These are phyloP conservation scores for Kwoniella sp. DNA, from an alignment of 768 basidiomycete genomes.

Conservation along the genomic window DNA sequence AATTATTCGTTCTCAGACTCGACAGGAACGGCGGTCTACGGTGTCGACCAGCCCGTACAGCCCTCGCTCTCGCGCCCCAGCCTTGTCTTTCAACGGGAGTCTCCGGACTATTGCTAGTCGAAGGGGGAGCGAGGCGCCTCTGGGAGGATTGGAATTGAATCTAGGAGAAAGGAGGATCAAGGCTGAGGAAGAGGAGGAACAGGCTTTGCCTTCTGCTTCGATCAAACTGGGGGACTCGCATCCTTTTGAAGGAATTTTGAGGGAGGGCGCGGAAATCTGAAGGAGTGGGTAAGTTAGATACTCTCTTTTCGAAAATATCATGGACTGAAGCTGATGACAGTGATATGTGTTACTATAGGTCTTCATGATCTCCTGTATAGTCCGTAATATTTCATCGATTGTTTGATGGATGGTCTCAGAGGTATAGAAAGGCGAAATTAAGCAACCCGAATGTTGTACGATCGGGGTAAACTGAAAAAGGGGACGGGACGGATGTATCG, in stretches of 20 bases:
- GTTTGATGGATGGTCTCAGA: too few relatives aligned
- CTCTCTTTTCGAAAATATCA: too few relatives aligned
- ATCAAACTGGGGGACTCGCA: constrained; percentile 18
- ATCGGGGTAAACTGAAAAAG: too few relatives aligned
- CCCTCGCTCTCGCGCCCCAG: constrained; percentile 4
- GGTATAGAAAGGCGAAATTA: too few relatives aligned
- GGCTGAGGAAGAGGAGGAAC: not conserved
- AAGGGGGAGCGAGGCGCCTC: constrained; percentile 2
- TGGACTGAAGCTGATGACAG: not conserved
- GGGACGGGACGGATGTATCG: too few relatives aligned
- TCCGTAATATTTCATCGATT: not conserved
- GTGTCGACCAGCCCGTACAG: constrained; percentile 22
- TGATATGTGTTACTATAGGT: not conserved
- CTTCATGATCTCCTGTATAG: not conserved
- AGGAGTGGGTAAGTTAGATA: not conserved
- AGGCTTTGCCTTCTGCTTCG: constrained; percentile 17
- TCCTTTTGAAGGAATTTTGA: constrained; percentile 22
- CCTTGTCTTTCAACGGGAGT: not conserved
- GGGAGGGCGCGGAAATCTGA: not conserved
- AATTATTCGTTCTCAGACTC: not conserved
- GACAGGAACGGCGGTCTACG: constrained; percentile 19
- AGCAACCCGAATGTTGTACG: too few relatives aligned
- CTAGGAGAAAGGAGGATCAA: not conserved
- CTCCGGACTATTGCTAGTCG: constrained; percentile 12
- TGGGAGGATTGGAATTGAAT: constrained; percentile 1